Conservation (phyloP, 495 filamentous ascomycete genomes). For the Rostrohypoxylon terebratum region DNA sequence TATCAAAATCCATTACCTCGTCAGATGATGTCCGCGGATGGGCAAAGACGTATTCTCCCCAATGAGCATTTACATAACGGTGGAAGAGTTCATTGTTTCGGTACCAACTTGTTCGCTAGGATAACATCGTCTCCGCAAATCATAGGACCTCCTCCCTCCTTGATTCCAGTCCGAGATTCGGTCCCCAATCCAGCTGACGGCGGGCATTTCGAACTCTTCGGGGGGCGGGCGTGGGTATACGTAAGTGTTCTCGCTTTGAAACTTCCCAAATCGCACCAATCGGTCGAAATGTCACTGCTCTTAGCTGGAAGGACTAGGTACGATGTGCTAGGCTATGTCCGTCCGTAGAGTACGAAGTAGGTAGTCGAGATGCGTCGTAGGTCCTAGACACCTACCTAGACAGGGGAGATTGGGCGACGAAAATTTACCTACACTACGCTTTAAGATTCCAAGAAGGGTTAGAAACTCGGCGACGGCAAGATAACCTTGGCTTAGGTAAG, state of each 20-base stretch:
- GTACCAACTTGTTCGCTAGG: neutral
- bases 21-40: neutral
- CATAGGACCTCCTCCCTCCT: neutral
- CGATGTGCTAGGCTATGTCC: neutral
- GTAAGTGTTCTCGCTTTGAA: constrained; percentile 1
- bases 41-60: constrained; percentile 1
- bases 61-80: neutral
- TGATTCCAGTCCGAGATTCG: neutral
- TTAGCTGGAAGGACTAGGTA: constrained; percentile 20
- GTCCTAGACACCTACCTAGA: too few species aligned
- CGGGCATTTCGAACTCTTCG: neutral
- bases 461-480: neutral
- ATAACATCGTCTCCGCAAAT: neutral
- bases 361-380: constrained; percentile 8
- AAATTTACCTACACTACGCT: constrained; percentile 12
- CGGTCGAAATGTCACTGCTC: constrained; percentile 18
- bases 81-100: neutral
- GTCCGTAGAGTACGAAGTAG: constrained; percentile 2
- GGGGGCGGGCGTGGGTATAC: neutral
- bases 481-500: constrained; percentile 7
- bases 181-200: constrained; percentile 3
- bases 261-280: constrained; percentile 16
- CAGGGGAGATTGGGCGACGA: neutral
- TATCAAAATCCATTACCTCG: neutral
- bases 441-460: constrained; percentile 2